phyloP scores from a whole-genome alignment of 768 basidiomycete genomes.

The Filobasidium wieringae region DNA sequence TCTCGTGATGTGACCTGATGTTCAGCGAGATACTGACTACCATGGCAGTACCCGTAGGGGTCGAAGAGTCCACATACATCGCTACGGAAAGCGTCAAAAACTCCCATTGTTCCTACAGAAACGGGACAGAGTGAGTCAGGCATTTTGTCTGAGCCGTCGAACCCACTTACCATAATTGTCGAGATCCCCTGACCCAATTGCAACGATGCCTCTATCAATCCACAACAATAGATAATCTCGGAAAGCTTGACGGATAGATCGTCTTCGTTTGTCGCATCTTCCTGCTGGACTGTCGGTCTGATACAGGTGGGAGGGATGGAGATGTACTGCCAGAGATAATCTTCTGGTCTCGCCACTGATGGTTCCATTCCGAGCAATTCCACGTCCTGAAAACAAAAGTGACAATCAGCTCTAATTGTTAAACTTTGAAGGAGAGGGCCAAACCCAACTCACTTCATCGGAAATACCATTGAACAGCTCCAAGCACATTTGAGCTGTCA shows the following conservation, averaged over 20 bases:
- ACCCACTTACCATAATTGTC: conserved; percentile 22
- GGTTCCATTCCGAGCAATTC: conserved; percentile 87
- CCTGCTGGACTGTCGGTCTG: conserved; percentile 90
- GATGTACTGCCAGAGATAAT: conserved; percentile 97
- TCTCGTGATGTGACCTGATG: background rate
- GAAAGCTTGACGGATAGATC: conserved; percentile 94
- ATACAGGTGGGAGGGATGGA: conserved; percentile 97
- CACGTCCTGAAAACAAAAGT: conserved; percentile 56
- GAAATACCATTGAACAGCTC: conserved; percentile 86
- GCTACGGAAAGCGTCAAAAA: conserved; percentile 88
- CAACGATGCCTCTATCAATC: conserved; percentile 78
- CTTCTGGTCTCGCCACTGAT: conserved; percentile 78
- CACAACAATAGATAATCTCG: conserved; percentile 90
- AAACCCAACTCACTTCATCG: conserved; percentile 62
- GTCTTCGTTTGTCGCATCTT: conserved; percentile 90
- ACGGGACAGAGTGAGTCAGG: background rate
- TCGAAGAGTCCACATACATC: conserved; percentile 95
- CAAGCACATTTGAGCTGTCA: conserved; percentile 86
- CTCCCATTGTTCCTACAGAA: conserved; percentile 85
- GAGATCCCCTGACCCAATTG: conserved; percentile 54
- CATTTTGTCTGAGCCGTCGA: background rate
- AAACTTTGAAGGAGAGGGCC: background rate
- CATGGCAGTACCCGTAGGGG: conserved; percentile 65
- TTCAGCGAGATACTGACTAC: conserved; percentile 11
- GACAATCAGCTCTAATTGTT: background rate